Conservation (phyloP, 176 grass and related monocot species). For the Juncus inflexus region DNA sequence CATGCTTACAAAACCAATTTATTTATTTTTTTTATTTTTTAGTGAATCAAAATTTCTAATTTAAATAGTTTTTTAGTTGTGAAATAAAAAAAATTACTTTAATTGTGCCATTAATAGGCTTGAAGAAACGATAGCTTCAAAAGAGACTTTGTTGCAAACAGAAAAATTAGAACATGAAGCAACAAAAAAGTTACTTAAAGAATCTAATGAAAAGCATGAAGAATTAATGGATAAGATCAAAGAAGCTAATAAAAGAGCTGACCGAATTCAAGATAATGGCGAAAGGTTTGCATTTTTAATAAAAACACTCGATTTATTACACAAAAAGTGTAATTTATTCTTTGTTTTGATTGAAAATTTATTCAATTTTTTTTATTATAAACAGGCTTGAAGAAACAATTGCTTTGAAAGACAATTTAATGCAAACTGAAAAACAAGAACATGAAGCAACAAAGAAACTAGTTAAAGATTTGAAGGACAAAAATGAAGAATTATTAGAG, state of each 20-base stretch:
- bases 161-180: conserved; percentile 59
- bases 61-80: too few relatives aligned
- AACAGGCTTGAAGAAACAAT: conserved; percentile 51
- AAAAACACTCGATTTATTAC: background rate
- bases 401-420: conserved; percentile 36
- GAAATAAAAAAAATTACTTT: too few relatives aligned
- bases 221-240: conserved; percentile 55
- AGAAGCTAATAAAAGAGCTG: conserved; percentile 42
- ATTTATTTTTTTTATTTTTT: background rate
- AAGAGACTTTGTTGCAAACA: conserved; percentile 50
- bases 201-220: conserved; percentile 51
- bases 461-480: conserved; percentile 39
- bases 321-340: conserved; percentile 1
- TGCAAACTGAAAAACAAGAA: conserved; percentile 48
- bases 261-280: conserved; percentile 46
- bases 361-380: conserved; percentile 23
- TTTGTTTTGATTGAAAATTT: background rate
- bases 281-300: conserved; percentile 45
- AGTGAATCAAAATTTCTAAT: background rate
- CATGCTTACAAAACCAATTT: conserved; percentile 3
- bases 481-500: conserved; percentile 47
- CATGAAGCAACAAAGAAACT: conserved; percentile 43
- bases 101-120: conserved; percentile 34
- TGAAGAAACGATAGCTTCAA: conserved; percentile 69
- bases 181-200: conserved; percentile 40